Evolutionary conservation across 2,329 filamentous ascomycete species (phyloP), one percentile per base, ranked within the genome.

Genomic region (Nothophaeocryptopus gaeumannii): DNA sequence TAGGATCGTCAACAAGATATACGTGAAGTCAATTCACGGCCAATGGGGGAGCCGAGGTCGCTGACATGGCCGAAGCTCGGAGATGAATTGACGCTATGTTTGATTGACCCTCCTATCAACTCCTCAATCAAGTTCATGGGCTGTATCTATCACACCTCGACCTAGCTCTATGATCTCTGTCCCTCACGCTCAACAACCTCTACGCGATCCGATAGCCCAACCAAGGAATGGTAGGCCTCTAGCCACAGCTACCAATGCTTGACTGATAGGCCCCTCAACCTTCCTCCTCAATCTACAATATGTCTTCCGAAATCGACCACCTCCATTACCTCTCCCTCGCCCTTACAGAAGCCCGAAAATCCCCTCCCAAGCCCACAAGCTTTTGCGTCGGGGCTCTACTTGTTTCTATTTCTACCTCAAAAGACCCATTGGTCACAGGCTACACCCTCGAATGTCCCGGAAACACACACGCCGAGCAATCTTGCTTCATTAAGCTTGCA

Each of bases 391-490:
- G 93, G 36, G 93, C 93, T n/a, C 70, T 96, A n/a, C 78, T 97
- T 34, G 55, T 68, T 8, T 58, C 60, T 1, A 60, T 62, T 8
- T 59, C 58, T 1, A 39, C 78, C 93, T 14, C 77, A 83, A 50
- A 67, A 76, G 11, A 70, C 71, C 36, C 77, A 74, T 32, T 78
- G 26, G 81, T 87, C 1, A 88, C 88, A 1, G 92, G 93, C 47
- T 97, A 92, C 73, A 96, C 93, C 0, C 79, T 96, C 51, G 92
- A 99, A 70, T 82, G 91, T 3, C 78, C 83, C 0, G 93, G 92
- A 36, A 99, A 99, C 72, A 97, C 93, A 0, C 93, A 99, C 66
- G 93, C 93, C 3, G 93, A 99, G 67, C 90, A 99, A 72, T 92
- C 86, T 69, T 95, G 89, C 65, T 79, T 99, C 49, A 71, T 84